Base-by-base conservation (phyloP, 768 basidiomycete species). In the Rhodotorula paludigena region DNA sequence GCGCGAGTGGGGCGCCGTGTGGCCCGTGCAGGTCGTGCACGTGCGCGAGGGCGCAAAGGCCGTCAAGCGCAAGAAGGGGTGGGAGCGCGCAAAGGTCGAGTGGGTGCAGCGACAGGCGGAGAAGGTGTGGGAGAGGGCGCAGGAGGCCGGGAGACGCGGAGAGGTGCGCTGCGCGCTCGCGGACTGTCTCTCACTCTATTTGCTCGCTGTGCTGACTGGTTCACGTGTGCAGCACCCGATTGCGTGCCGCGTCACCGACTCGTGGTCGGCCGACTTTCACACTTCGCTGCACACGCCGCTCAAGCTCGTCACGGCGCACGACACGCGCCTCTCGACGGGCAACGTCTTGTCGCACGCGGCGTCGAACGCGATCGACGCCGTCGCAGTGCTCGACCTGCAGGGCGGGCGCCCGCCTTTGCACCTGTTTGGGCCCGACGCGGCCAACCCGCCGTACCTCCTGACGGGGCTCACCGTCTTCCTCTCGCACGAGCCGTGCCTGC, bases 401-500 rank as follows among this genome's bases (percentile, higher is more conserved):
- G 54, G 63, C 51, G 48, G 38, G 1, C 76, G 63, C 12, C 57
- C 67, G 3, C n/a, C 58, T 10, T 20, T 55, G 16, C 48, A 32
- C 18, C 48, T 28, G 60, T 65, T 52, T 57, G 38, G 15, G 36
- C 61, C 58, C 36, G 57, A 68, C 28, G 45, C 63, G 5, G 57
- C 59, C 55, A 41, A 56, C 53, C 66, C 86, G 2, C 87, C 89
- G 75, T 99, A 99, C 78, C 86, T 97, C 51, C 82, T 98, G 33
- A 97, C 92, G 0, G 85, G 86, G 4, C 83, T 86, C 25, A 85
- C 86, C 2, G 81, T 97, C 33, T 98, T 98, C 80, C 85, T 86
- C 60, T 90, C 91, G 16, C 94, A 99, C 78, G 96, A 99, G 74
- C 96, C 96, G 0, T 99, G 96, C 74, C 84, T 99, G 63, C 92